phyloP scores from a whole-genome alignment of 768 basidiomycete genomes.

The Clathrus columnatus region DNA sequence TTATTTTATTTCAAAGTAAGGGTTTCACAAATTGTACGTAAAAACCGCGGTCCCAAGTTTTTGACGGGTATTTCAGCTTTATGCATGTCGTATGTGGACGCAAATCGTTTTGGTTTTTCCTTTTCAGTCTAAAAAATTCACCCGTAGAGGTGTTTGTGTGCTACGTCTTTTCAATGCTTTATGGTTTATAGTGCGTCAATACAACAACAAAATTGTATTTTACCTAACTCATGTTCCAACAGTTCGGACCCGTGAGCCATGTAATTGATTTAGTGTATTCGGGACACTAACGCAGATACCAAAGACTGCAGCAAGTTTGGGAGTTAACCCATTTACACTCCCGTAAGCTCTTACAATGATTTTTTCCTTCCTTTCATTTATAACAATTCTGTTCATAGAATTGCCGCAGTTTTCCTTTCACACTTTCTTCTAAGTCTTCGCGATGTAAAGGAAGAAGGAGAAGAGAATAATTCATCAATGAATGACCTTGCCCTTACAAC shows the following conservation, averaged over 20 bases:
- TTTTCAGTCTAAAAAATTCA: not conserved
- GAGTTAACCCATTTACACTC: constrained; percentile 3
- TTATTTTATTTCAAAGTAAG: not conserved
- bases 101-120: not conserved
- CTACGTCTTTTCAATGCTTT: constrained; percentile 4
- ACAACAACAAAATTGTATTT: not conserved
- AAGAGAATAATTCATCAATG: not conserved
- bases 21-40: too few species aligned
- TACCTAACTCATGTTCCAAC: not conserved
- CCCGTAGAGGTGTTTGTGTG: not conserved
- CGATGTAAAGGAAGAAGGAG: not conserved
- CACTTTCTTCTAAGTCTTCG: constrained; percentile 2
- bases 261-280: not conserved
- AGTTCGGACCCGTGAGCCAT: not conserved
- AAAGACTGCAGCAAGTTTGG: not conserved
- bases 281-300: not conserved
- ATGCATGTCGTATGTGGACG: not conserved
- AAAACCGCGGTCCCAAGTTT: too few species aligned
- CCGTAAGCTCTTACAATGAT: not conserved
- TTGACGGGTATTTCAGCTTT: not conserved
- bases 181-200: not conserved
- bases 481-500: not conserved
- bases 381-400: not conserved
- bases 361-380: not conserved
- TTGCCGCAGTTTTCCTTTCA: not conserved